These are phyloP conservation scores for Mycena polygramma DNA, from an alignment of 768 basidiomycete genomes.

Conservation along the genomic window DNA sequence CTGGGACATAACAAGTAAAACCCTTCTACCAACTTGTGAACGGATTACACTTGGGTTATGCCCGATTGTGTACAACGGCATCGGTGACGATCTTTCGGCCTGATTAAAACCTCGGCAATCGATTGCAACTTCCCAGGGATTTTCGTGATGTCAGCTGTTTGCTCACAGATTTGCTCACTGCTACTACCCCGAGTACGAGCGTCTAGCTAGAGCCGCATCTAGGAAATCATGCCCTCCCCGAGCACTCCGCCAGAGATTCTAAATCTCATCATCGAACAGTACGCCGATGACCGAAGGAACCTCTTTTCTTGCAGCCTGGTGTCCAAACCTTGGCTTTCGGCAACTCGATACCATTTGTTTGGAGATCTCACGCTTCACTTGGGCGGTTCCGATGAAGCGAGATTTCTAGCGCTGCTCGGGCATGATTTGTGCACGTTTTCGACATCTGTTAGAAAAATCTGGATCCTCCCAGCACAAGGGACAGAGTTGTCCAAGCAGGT, in stretches of 20 bases:
- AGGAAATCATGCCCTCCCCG: conserved; percentile 12
- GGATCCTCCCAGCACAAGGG: conserved; percentile 25
- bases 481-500: conserved; percentile 7
- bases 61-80: no score
- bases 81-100: no score
- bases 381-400: conserved; percentile 13
- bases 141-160: no score
- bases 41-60: no score
- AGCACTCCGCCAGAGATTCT: conserved; percentile 26
- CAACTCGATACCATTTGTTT: conserved; percentile 33
- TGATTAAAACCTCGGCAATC: no score
- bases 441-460: conserved; percentile 28
- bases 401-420: conserved; percentile 14
- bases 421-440: conserved; percentile 31
- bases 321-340: conserved; percentile 38
- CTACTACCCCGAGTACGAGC: no score
- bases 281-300: conserved; percentile 1
- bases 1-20: no score
- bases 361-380: conserved; percentile 27
- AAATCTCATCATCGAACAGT: conserved; percentile 18
- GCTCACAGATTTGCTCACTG: no score
- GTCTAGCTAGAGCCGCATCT: no score
- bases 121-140: no score
- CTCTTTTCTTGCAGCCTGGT: conserved; percentile 34
- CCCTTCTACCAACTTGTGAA: no score